Percentiles rank a stretch among this genome's conserved stretches.
These are phyloP conservation scores for Wickerhamomyces sydowiorum DNA, from an alignment of 805 yeast genomes.

Conservation along the genomic window DNA sequence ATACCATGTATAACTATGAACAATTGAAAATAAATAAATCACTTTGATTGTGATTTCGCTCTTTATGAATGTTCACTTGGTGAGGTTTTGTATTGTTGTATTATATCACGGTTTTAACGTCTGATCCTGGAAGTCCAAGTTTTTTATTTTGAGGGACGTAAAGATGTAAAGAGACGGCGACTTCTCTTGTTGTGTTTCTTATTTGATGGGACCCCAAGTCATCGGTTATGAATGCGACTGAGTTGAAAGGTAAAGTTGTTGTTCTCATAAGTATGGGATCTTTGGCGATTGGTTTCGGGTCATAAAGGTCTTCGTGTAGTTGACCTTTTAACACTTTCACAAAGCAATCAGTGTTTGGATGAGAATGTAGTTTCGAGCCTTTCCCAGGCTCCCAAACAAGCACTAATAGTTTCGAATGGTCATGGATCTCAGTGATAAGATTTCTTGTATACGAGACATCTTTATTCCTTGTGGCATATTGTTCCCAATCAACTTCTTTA, in stretches of 20 bases:
- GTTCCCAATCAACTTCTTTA: slow-evolving; percentile 35
- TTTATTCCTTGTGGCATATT: slow-evolving; percentile 34
- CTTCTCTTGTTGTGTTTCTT: slow-evolving; percentile 27
- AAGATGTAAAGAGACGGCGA: slow-evolving; percentile 38
- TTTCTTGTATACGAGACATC: slow-evolving; percentile 32
- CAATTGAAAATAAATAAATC: too few relatives aligned
- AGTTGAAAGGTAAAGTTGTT: slow-evolving; percentile 19
- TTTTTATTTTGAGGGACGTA: slow-evolving; percentile 31
- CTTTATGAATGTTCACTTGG: not conserved
- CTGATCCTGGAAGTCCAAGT: not conserved
- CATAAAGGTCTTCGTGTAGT: slow-evolving; percentile 10
- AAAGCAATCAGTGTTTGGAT: slow-evolving; percentile 44
- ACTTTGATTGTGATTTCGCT: not conserved
- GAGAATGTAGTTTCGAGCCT: slow-evolving; percentile 40
- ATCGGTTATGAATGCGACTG: slow-evolving; percentile 41
- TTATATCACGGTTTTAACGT: not conserved
- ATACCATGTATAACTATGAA: not conserved
- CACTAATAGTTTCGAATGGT: slow-evolving; percentile 36
- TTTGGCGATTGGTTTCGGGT: not conserved
- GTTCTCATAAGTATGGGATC: slow-evolving; percentile 2
- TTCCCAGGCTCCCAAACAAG: slow-evolving; percentile 43
- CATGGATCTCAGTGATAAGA: slow-evolving; percentile 32
- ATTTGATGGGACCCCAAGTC: slow-evolving; percentile 40
- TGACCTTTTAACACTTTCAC: slow-evolving; percentile 37
- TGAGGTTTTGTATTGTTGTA: too few relatives aligned